Conservation (phyloP, 805 yeast species). For the Kazachstania taianensis region DNA sequence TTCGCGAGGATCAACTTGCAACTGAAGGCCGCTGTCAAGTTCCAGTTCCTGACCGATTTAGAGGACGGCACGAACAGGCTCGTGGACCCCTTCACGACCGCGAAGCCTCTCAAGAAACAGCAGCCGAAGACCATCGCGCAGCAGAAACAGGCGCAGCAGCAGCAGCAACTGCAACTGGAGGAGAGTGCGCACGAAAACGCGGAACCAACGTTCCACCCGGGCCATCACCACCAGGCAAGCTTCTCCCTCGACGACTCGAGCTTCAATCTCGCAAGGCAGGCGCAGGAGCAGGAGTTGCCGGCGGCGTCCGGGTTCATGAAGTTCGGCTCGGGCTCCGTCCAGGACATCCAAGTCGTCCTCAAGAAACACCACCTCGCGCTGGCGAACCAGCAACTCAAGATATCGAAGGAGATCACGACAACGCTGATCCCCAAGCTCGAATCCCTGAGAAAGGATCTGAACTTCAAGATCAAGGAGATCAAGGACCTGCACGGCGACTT, state of each 20-base stretch:
- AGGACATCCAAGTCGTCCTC: slow-evolving; percentile 63
- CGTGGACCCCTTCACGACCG: slow-evolving; percentile 42
- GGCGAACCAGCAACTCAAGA: slow-evolving; percentile 43
- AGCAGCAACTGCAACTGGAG: slow-evolving; percentile 1
- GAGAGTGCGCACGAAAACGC: neutral
- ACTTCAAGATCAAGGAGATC: slow-evolving; percentile 71
- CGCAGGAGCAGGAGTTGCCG: neutral
- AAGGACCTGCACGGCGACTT: slow-evolving; percentile 56
- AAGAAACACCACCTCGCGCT: slow-evolving; percentile 53
- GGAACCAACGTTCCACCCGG: neutral
- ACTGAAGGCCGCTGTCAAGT: slow-evolving; percentile 57
- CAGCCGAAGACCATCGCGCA: slow-evolving; percentile 21
- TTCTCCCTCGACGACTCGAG: neutral
- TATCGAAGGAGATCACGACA: slow-evolving; percentile 45
- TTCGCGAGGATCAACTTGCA: slow-evolving; percentile 55
- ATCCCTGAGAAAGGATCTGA: slow-evolving; percentile 55
- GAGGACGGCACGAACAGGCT: slow-evolving; percentile 29
- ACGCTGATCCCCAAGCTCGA: slow-evolving; percentile 50
- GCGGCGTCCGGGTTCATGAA: slow-evolving; percentile 49
- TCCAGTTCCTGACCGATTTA: slow-evolving; percentile 30
- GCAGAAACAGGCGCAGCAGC: slow-evolving; percentile 9
- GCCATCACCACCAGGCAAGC: too few species aligned
- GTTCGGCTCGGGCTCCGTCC: slow-evolving; percentile 65
- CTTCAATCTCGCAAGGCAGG: neutral
- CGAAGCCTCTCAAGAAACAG: slow-evolving; percentile 28